Evolutionary conservation across 2,329 filamentous ascomycete species (phyloP).

Genomic region (Trichoderma brevicompactum): DNA sequence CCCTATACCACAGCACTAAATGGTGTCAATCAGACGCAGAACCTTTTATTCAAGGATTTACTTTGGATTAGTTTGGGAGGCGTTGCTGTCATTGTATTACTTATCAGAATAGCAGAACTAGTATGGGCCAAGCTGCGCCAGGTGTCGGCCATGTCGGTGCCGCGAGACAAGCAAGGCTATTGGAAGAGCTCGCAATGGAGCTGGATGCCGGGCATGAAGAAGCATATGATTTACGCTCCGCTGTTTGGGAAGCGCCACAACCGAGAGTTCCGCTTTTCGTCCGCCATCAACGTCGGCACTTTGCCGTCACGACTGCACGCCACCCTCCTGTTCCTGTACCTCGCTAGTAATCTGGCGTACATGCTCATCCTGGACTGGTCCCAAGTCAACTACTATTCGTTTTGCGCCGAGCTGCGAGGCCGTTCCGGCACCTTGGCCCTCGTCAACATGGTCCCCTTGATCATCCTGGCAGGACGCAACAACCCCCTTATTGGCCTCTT

Average conservation of each 20-base stretch:
- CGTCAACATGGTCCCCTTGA: constrained; percentile 89
- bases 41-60: constrained; percentile 60
- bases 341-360: constrained; percentile 65
- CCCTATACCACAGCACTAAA: constrained; percentile 61
- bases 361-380: constrained; percentile 65
- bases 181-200: constrained; percentile 62
- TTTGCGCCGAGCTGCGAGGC: constrained; percentile 82
- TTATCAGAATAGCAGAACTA: constrained; percentile 59
- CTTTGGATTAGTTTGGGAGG: constrained; percentile 66
- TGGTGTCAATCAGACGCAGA: constrained; percentile 63
- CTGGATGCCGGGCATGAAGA: constrained; percentile 67
- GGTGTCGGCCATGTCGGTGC: constrained; percentile 60
- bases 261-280: constrained; percentile 65
- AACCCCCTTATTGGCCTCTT: constrained; percentile 85
- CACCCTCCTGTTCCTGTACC: constrained; percentile 60
- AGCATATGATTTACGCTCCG: constrained; percentile 63
- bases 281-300: constrained; percentile 63
- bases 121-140: constrained; percentile 61
- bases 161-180: constrained; percentile 59
- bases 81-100: constrained; percentile 57
- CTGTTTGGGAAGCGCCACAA: constrained; percentile 69
- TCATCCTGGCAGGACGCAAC: constrained; percentile 88
- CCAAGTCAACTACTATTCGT: constrained; percentile 61
- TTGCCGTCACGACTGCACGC: constrained; percentile 67
- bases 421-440: constrained; percentile 82